A percentile compares a stretch with the other conserved stretches of the same genome.
These are phyloP conservation scores for Parastagonospora nodorum DNA, from an alignment of 2,329 filamentous ascomycete genomes.

Conservation along the genomic window DNA sequence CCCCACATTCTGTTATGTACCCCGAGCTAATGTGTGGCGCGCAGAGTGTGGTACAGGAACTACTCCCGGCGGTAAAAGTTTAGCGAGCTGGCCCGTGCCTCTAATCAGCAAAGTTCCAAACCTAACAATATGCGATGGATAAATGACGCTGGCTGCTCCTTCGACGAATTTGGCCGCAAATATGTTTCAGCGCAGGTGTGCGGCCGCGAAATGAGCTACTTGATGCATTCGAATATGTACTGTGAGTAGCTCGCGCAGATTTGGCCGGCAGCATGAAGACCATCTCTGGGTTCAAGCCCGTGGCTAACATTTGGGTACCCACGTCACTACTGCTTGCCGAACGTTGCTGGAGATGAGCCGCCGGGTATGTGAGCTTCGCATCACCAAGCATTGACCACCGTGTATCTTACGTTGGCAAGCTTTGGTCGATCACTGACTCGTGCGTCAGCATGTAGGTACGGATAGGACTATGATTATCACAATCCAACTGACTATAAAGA, in stretches of 20 bases:
- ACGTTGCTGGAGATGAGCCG: background rate
- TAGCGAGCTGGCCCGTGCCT: background rate
- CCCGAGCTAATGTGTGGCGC: background rate
- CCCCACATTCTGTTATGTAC: background rate
- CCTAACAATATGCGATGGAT: background rate
- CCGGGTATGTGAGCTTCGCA: background rate
- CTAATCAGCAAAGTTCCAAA: background rate
- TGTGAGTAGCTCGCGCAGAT: no score
- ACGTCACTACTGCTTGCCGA: background rate
- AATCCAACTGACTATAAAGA: background rate
- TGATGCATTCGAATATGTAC: no score
- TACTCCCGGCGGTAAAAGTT: constrained; percentile 1
- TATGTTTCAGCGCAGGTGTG: no score
- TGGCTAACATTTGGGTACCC: background rate
- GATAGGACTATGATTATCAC: background rate
- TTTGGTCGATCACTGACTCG: background rate
- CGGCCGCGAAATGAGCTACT: no score
- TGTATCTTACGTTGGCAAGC: background rate
- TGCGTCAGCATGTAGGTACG: background rate
- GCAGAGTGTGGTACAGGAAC: constrained; percentile 1
- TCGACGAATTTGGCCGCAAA: no score
- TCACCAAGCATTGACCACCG: background rate
- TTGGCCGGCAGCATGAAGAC: no score
- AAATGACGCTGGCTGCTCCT: background rate
- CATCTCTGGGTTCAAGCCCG: background rate